phyloP scores from a whole-genome alignment of 108 stramenopile species.

The Fistulifera pelliculosa region DNA sequence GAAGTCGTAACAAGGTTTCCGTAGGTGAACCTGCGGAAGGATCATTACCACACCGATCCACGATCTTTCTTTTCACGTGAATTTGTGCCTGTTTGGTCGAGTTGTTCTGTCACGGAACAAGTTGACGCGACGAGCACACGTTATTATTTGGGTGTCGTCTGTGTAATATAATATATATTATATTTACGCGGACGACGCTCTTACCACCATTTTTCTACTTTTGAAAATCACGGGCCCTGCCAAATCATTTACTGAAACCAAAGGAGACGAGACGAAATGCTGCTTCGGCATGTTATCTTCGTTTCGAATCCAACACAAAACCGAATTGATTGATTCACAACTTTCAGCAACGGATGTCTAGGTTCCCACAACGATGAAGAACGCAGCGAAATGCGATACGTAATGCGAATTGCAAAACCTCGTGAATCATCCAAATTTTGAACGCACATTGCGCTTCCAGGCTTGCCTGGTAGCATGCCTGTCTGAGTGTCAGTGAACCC shows the following conservation, averaged over 20 bases:
- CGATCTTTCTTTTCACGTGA: constrained; percentile 29
- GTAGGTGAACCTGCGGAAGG: constrained; percentile 99
- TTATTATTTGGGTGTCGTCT: background rate
- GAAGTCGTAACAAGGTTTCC: constrained; percentile 99
- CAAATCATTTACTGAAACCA: background rate
- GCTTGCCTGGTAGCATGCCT: constrained; percentile 79
- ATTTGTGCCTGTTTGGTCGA: background rate
- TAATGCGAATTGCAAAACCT: constrained; percentile 94
- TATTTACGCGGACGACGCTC: background rate
- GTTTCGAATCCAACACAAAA: background rate
- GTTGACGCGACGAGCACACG: background rate
- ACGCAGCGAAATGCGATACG: constrained; percentile 98
- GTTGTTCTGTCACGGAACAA: background rate
- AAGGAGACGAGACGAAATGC: background rate
- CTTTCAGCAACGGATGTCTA: constrained; percentile 97
- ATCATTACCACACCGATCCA: constrained; percentile 90
- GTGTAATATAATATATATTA: too few relatives aligned
- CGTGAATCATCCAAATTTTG: constrained; percentile 94
- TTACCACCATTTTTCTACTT: background rate
- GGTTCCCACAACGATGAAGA: constrained; percentile 98
- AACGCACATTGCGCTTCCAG: constrained; percentile 94
- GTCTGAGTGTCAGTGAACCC: constrained; percentile 83
- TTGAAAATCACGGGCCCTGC: too few relatives aligned
- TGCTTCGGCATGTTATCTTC: background rate
- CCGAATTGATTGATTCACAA: constrained; percentile 40